Evolutionary conservation across 768 basidiomycete species (phyloP), one percentile per base, ranked within the genome.

Genomic region (Suillus clintonianus): DNA sequence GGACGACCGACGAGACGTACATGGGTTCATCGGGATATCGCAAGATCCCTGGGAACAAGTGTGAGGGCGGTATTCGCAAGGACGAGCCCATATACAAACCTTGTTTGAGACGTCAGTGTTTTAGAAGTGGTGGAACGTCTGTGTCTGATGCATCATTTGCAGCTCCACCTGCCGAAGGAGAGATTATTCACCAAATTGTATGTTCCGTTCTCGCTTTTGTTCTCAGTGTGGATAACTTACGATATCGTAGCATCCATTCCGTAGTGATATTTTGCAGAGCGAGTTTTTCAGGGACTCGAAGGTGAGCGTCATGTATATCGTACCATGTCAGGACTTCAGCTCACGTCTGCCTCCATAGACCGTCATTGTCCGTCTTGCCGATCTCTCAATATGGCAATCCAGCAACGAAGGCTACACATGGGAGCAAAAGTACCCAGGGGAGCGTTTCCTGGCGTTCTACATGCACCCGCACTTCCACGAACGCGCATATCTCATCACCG

Each of bases 371-470:
- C 89, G 92, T 6, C 83, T 97, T 3, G 73, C 74, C 1, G 95
- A 98, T 71, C 76, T 86, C 65, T 83, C 85, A 0, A 81, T 99
- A 60, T 99, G 94, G 94, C 95, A 98, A 79, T 97, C 95, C 1
- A 87, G 86, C 70, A 98, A 95, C 71, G 96, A 99, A 76, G 97
- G 97, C 1, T 95, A 93, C 76, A 88, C 88, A 0, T 99, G 97
- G 96, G 82, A 83, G 47, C 88, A 87, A 63, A 81, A 89, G 14
- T 78, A 74, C 70, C 82, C 86, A 0, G 81, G 79, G 1, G 81
- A 89, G 62, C 84, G 81, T 17, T 91, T 98, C 80, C 78, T 97
- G 39, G 88, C 84, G 1, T 91, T 98, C 77, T 91, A 91, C 69
- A 92, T 96, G 79, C 96, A 99, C 80, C 78, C 83, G 32, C 91